Conservation (phyloP, 2,329 filamentous ascomycete genomes). For the Cercospora sojina region DNA sequence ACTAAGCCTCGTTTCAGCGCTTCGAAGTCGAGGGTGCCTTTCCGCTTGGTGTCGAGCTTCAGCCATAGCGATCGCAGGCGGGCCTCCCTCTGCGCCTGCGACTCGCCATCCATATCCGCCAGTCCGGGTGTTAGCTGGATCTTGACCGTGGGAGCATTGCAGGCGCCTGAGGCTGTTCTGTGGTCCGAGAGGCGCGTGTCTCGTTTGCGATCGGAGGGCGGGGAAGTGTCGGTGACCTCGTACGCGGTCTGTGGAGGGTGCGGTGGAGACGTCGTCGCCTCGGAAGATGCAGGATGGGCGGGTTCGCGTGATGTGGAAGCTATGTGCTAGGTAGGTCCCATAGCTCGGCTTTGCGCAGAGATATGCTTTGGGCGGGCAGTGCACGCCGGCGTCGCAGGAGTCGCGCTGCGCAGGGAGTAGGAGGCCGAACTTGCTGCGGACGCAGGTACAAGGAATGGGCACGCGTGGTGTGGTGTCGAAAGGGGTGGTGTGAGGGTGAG, state of each 20-base stretch:
- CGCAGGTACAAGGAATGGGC: background rate
- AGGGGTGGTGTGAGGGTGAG: background rate
- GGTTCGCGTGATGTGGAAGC: conserved; percentile 3
- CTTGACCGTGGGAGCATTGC: conserved; percentile 14
- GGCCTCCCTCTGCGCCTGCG: conserved; percentile 74
- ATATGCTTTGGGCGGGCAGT: background rate
- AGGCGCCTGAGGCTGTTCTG: background rate
- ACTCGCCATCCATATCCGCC: conserved; percentile 66
- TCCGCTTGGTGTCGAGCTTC: conserved; percentile 72
- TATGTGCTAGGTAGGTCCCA: conserved; percentile 3
- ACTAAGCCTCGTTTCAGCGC: conserved; percentile 80
- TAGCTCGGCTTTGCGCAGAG: background rate
- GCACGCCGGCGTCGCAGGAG: background rate
- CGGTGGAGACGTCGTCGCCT: background rate
- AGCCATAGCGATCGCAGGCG: conserved; percentile 82
- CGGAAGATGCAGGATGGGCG: conserved; percentile 2
- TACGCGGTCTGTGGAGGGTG: background rate
- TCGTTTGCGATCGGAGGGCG: background rate
- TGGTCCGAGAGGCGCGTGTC: background rate
- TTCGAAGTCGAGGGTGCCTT: conserved; percentile 79
- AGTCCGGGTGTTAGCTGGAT: conserved; percentile 23
- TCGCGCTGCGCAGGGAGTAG: background rate
- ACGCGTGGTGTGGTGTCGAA: background rate
- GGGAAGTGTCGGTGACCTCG: background rate
- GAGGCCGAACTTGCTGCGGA: background rate